Base-by-base conservation (phyloP, 129 eudicot species). In the Arctium minus region DNA sequence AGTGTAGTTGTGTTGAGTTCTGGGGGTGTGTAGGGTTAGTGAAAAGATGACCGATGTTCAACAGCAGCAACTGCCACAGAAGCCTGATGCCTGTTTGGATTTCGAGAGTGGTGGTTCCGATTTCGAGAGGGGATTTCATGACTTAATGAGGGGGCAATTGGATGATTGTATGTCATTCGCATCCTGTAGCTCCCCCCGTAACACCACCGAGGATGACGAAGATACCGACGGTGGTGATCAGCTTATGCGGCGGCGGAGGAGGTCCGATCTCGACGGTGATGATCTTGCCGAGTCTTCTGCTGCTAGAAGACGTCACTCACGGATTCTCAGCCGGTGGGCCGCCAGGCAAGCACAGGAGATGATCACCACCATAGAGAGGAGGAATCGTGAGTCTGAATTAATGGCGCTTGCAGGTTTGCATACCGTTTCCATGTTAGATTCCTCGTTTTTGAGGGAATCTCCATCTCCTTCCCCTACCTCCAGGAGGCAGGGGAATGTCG, bases 321-420 rank as follows among this genome's bases (percentile, higher is more conserved):
- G 97, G 86, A 91, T 93, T 78, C 80, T 96, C 81, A 91, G 97
- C 73, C 77, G 97, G 79, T 96, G 97, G 99, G 99, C 99, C 37
- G 99, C 97, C 6, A 87, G 97, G 48, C 98, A 92, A 78, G 98
- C 99, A 0, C 95, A 93, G 64, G 98, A 93, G 83, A 96, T 96
- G 99, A 93, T 96, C 48, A 93, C 98, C 12, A 96, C 99, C 0
- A 96, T 93, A 7, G 99, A 96, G 82, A 91, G 99, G 85, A 88
- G 99, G 88, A 96, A 92, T 17, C 91, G 97, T 12, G 98, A 96
- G 88, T 89, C 97, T 1, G 99, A 96, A 85, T 82, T 96, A 88
- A 93, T 96, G 98, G 99, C 99, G 0, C 92, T 96, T 42, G 97
- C 99, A 0, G 99, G 99, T 69, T 83, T 96, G 83, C 99, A 96